phyloP scores from a whole-genome alignment of 73 alveolate genomes.

The Uronychia binucleata region DNA sequence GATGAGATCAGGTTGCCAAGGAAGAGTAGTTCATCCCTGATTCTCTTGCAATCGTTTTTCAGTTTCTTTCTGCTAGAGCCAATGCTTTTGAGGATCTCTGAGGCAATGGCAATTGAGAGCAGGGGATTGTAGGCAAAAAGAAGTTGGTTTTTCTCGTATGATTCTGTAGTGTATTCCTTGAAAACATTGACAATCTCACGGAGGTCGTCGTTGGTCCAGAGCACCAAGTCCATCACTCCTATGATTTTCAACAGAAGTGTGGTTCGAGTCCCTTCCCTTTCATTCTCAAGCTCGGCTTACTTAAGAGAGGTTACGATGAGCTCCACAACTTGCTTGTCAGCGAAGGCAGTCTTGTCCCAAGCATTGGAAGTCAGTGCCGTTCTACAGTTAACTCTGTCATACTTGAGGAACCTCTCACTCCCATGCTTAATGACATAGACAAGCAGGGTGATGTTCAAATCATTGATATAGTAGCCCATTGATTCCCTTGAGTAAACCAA shows the following conservation, averaged over 20 bases:
- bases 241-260: conserved; percentile 42
- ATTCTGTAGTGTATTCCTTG: conserved; percentile 32
- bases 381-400: conserved; percentile 10
- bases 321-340: conserved; percentile 55
- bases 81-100: conserved; percentile 42
- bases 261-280: conserved; percentile 35
- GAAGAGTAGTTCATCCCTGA: conserved; percentile 6
- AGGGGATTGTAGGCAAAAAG: conserved; percentile 61
- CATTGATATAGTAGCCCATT: conserved; percentile 53
- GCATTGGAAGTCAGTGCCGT: conserved; percentile 43
- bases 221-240: conserved; percentile 38
- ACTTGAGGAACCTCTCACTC: conserved; percentile 34
- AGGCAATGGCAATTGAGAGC: conserved; percentile 54
- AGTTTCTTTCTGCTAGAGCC: conserved; percentile 26
- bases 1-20: conserved; percentile 39
- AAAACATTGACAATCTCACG: conserved; percentile 44
- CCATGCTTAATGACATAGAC: conserved; percentile 41
- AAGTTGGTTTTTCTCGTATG: conserved; percentile 40
- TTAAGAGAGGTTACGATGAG: conserved; percentile 19
- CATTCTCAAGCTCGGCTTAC: neutral
- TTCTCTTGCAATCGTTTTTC: conserved; percentile 32
- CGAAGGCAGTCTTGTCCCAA: conserved; percentile 49
- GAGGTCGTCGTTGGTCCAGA: conserved; percentile 54
- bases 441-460: conserved; percentile 39
- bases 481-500: conserved; percentile 33